Base-by-base conservation (phyloP, 129 eudicot genomes). In the Flaveria linearis region DNA sequence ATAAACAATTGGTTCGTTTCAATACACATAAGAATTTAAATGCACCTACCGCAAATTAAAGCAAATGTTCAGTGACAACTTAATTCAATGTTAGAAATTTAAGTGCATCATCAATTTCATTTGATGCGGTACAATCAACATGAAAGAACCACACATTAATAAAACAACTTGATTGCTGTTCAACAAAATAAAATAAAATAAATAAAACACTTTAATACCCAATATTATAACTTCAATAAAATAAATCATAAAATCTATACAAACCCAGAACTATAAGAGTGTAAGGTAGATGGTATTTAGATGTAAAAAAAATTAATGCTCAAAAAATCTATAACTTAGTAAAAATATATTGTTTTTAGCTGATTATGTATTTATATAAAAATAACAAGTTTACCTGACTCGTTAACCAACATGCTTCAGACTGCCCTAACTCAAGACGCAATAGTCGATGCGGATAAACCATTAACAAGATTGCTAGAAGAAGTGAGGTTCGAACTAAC, bases 61-160 rank as follows among this genome's bases (percentile, higher is more conserved):
- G 78, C 79, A 65, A 73, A 20, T 25, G 60, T 36, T 80, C 55
- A 67, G 80, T 80, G 84, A 80, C 84, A 80, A 20, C 76, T 74
- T 80, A 80, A 80, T 80, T 80, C 71, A 80, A 74, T 74, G 84
- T 69, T 46, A 30, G 69, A 55, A 71, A 78, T 78, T 78, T 49
- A 78, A 78, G 65, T 30, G 18, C 52, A 80, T 80, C 80, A 80
- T 80, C 76, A 42, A 15, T 74, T 66, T 74, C 74, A 74, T 65
- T 74, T 74, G 76, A 74, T 73, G 75, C 49, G 20, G 73, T 72
- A 79, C 83, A 62, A 79, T 74, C 84, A 30, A 47, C 71, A 80
- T 56, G 50, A 75, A 61, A 25, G 60, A 61, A 60, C 46, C 46
- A 25, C 15, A 30, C 80, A 66, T 51, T 76, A 76, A 49, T 49